These are phyloP conservation scores for Dissophora globulifera DNA, from an alignment of 192 early-diverging fungal species.

Conservation along the genomic window DNA sequence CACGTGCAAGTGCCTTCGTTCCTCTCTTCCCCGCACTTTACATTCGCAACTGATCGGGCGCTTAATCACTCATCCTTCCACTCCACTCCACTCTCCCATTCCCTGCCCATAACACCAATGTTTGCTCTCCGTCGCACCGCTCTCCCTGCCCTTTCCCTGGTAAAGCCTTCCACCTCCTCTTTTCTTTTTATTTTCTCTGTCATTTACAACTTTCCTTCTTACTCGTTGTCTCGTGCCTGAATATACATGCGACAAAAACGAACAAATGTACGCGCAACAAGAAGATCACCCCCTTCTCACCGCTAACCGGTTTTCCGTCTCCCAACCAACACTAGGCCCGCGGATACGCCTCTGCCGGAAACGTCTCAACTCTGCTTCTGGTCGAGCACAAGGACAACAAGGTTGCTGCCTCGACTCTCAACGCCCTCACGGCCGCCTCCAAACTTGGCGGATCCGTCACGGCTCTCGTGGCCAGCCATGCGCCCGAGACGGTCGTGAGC, in stretches of 20 bases:
- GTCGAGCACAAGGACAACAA: constrained; percentile 89
- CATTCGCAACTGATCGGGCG: no score
- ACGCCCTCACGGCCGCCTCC: constrained; percentile 88
- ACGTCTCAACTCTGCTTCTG: constrained; percentile 83
- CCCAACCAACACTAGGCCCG: constrained; percentile 25
- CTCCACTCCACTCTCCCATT: constrained; percentile 4
- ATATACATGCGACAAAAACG: no score
- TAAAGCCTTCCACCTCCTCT: constrained; percentile 24
- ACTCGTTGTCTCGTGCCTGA: no score
- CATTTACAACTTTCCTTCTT: no score
- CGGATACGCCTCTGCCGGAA: constrained; percentile 61
- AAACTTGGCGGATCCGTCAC: constrained; percentile 85
- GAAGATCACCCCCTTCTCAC: background rate
- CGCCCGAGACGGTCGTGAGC: constrained; percentile 72
- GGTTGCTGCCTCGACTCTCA: constrained; percentile 78
- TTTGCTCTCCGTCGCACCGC: constrained; percentile 49
- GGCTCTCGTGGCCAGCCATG: constrained; percentile 87
- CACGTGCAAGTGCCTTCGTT: background rate
- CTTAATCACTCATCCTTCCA: constrained; percentile 1
- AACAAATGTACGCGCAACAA: no score
- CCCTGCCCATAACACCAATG: constrained; percentile 10
- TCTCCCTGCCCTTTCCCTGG: constrained; percentile 46
- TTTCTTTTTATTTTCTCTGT: no score
- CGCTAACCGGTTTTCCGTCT: background rate
- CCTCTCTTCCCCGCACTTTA: constrained; percentile 2